Percentiles rank a stretch among this genome's conserved stretches.
phyloP scores from a whole-genome alignment of 495 filamentous ascomycete species.

The Daldinia grandis region DNA sequence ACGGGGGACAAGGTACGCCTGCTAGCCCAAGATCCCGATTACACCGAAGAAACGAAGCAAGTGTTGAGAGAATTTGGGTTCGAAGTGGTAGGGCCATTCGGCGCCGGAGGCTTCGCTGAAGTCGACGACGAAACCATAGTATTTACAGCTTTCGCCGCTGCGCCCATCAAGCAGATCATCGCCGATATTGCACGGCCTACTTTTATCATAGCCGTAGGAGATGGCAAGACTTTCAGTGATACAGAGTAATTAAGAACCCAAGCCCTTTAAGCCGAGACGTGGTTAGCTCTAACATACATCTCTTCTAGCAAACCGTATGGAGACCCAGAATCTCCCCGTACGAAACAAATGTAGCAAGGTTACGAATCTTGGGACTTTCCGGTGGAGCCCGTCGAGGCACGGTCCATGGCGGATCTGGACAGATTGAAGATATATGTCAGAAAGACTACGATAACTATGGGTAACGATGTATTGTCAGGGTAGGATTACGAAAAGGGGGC shows the following conservation, averaged over 20 bases:
- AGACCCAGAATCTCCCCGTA: constrained; percentile 52
- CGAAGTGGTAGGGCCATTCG: not conserved
- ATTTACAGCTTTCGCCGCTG: constrained; percentile 47
- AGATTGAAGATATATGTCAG: not conserved
- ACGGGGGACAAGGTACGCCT: not conserved
- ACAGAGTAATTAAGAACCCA: constrained; percentile 1
- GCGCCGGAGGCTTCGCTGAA: not conserved
- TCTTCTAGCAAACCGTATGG: constrained; percentile 43
- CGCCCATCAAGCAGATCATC: constrained; percentile 47
- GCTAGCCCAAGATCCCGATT: not conserved
- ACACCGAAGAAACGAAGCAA: not conserved
- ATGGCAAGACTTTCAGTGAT: not conserved
- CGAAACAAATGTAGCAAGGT: constrained; percentile 44
- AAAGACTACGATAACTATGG: not conserved
- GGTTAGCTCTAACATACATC: not conserved
- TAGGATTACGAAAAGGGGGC: not conserved
- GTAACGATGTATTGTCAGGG: not conserved
- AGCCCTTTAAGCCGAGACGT: not conserved
- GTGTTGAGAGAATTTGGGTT: not conserved
- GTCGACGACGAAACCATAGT: constrained; percentile 50
- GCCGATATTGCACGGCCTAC: constrained; percentile 49
- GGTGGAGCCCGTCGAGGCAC: not conserved
- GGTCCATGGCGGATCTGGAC: not conserved
- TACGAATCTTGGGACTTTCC: not conserved
- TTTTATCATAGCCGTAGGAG: constrained; percentile 39